These are phyloP conservation scores for Colletotrichum caudatum DNA, from an alignment of 2,329 filamentous ascomycete genomes.

Conservation along the genomic window DNA sequence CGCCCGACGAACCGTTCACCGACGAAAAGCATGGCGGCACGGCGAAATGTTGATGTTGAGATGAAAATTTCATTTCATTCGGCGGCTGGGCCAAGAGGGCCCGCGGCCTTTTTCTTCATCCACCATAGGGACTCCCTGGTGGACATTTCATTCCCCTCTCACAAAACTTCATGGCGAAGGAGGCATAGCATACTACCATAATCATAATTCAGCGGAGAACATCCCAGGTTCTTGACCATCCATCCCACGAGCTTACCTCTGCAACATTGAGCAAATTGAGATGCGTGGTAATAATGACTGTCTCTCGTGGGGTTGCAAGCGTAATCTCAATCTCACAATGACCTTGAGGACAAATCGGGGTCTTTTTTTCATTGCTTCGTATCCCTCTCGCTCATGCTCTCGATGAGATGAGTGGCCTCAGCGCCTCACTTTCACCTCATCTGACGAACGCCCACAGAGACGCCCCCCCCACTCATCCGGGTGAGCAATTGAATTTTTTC, in stretches of 20 bases:
- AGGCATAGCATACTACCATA: slow-evolving; percentile 16
- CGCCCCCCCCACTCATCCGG: background rate
- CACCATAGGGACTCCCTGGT: slow-evolving; percentile 3
- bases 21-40: slow-evolving; percentile 17
- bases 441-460: background rate
- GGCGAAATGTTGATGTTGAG: slow-evolving; percentile 15
- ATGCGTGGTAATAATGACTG: too few relatives aligned
- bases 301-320: background rate
- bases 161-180: slow-evolving; percentile 4
- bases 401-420: background rate
- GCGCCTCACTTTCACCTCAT: slow-evolving; percentile 1
- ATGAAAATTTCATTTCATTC: slow-evolving; percentile 13
- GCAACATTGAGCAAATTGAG: background rate
- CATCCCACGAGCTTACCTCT: background rate
- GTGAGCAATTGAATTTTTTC: background rate
- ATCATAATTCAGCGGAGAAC: slow-evolving; percentile 14
- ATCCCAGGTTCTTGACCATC: background rate
- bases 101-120: background rate
- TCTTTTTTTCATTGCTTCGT: too few relatives aligned
- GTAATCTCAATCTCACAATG: background rate
- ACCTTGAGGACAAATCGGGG: background rate
- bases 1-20: background rate
- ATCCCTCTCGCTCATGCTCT: background rate
- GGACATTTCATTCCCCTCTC: slow-evolving; percentile 1
- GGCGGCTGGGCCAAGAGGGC: background rate